Base-by-base conservation (phyloP, 106 monocot species). In the Dendrobium nobile region DNA sequence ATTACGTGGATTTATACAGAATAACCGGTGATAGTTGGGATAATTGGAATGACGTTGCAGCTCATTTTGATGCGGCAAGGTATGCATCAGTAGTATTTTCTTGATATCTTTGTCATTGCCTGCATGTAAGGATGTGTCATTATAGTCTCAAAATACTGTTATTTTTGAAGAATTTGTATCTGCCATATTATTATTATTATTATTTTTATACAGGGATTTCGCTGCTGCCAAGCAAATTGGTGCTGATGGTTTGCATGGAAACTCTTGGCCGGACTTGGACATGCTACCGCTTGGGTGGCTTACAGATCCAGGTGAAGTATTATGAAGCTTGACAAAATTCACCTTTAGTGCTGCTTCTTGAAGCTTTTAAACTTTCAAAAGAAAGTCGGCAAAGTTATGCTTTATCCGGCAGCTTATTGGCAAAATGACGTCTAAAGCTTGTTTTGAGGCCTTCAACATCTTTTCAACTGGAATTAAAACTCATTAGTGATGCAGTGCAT, bases 281-380 rank as follows among this genome's bases (percentile, higher is more conserved):
- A 98, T 98, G 97, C 89, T 98, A 47, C 97, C 97, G 77, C 88
- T 98, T 85, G 97, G 97, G n/a, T 92, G 87, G 92, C 86, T 98
- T 79, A 92, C 97, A 73, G 87, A 98, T 85, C 88, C 94, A 81
- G 83, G 97, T 92, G 85, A 73, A 37, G 72, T 41, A 44, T 77
- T 40, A 20, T 43, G 13, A 51, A 74, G 54, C 28, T 42, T 54
- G 81, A 75, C 72, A 33, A 20, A 64, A 58, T 58, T 58, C 58
- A 58, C 58, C 11, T 40, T 44, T 78, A 33, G 16, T 28, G 40
- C 61, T 58, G 17, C 58, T 58, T 58, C 20, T n/a, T 58, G 58
- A 20, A 58, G 5, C 16, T 19, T 58, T 17, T 58, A 58, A 58
- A 1, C 4, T 55, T 67, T 67, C 26, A 28, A 24, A 67, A 67